Base-by-base conservation (phyloP, 352 stramenopile species). In the Pythium scleroteichum region DNA sequence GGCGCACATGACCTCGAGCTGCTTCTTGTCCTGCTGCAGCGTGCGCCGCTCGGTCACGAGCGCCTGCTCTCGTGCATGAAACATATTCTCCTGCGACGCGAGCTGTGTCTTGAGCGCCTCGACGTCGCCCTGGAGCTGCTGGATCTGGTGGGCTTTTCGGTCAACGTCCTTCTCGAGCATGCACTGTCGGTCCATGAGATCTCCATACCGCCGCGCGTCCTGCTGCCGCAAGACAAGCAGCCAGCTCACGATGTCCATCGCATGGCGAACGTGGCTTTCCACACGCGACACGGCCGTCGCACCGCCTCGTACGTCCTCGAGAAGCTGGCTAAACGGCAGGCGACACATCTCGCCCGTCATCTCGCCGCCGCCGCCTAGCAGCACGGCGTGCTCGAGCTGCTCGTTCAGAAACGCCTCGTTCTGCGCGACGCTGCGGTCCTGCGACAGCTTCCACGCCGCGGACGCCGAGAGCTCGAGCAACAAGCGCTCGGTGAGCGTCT, bases 191-290 rank as follows among this genome's bases (percentile, higher is more conserved):
- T 94, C 82, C 35, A 68, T 76, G 17, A 90, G 48, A 42, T 64
- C 54, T 27, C 81, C 79, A 50, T 88, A 75, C 35, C 79, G 73
- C 9, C 65, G 68, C 42, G 81, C n/a, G 59, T 88, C 78, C 12
- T 83, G 73, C 14, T 82, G 68, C 16, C 78, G 69, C 27, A 83
- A 51, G 10, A 83, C 76, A 8, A 94, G 55, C 33, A 94, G 23
- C 59, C 79, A 85, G 48, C 78, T 90, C n/a, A 94, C 63, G 10
- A 91, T 69, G 35, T 92, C 84, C 82, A 94, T 82, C 4, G 69
- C 52, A 2, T 78, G 61, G 42, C 84, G 72, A 22, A 92, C n/a
- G 19, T 59, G 51, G 7, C 55, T 66, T 45, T 94, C 80, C 0
- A 66, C 72, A 20, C 66, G 26, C 39, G 76, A 27, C 8, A 54